Base-by-base conservation (phyloP, 306 rosid species). In the Pyrus bretschneideri region DNA sequence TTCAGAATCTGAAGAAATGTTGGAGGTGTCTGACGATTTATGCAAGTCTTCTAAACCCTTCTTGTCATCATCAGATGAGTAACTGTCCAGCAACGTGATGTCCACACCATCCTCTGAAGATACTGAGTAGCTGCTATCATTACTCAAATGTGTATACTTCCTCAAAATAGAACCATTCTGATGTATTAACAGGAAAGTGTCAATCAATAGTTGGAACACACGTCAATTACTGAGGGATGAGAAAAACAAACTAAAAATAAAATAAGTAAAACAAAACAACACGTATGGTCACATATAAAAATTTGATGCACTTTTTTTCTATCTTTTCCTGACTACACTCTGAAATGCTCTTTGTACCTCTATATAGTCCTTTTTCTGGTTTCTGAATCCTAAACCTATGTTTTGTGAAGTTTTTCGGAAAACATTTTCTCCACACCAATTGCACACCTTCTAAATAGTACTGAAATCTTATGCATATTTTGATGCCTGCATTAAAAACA, bases 101-200 rank as follows among this genome's bases (percentile, higher is more conserved):
- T 90, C 88, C 58, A 95, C 99, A 66, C 91, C 93, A 80, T 95
- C 99, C 75, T 95, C 97, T 70, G 69, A 73, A 52, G 93, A 86
- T 81, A 89, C 82, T 7, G 97, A 92, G 88, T 89, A 95, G 90
- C 97, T 86, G 93, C 99, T 95, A 77, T 88, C 96, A 81, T 88
- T 90, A 84, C 89, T 88, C 85, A 95, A 86, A 88, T 87, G 86
- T 1, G 90, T 83, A 71, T 88, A 95, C 78, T 87, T 95, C 82
- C 90, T 82, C 88, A 95, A 88, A 38, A 95, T 91, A 79, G 85
- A 86, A 80, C 97, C 97, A 85, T 95, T 90, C 97, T 95, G 89
- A 81, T 21, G 73, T 59, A 73, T 13, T 13, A 69, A 73, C 40
- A 85, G 62, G 84, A 74, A 33, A 35, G 27, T 27, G 38, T 49